Evolutionary conservation across 805 yeast species (phyloP), one percentile per base, ranked within the genome.

Genomic region (Kurtzmaniella fragi): DNA sequence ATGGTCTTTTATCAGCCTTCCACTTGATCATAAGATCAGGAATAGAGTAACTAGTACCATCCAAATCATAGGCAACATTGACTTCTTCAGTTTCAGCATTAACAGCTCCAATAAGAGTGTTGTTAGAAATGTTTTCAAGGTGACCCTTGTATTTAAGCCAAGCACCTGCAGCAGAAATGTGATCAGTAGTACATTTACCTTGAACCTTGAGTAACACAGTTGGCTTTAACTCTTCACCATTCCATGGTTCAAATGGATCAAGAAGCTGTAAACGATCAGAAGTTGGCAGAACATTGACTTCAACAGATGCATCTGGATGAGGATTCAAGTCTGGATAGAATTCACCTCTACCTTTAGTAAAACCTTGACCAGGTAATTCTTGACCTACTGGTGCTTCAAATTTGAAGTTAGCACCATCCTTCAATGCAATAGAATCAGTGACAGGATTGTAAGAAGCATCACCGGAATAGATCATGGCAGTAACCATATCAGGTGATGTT

Each of bases 81-180:
- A 91, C 96, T 65, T 90, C 95, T 44, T 96, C 97, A 29, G 96
- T 88, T 68, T 93, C 99, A 60, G 86, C 87, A 62, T 93, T 91
- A 46, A 87, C 93, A 15, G 98, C 99, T 47, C 99, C 98, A 53
- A 91, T 91, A 56, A 91, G 73, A 10, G 98, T 93, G 71, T 91
- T 91, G 69, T 93, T 77, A 8, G 96, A 85, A 50, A 91, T 93
- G 68, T 91, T 91, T 60, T 91, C 96, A 56, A 91, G 75, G 59
- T 91, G 99, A 31, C 99, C 99, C 71, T 93, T 93, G 71, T 93
- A 91, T 72, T 93, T 93, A 67, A 91, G 77, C 99, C 99, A 91
- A 12, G 83, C 95, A 57, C 99, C 99, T 34, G 99, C 99, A 38
- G 98, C 98, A 17, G 97, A 89, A 52, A 91, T 93, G 61, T 91